A percentile compares a stretch with the other conserved stretches of the same genome.
phyloP scores from a whole-genome alignment of 768 basidiomycete genomes.

The Tulasnella sp. region DNA sequence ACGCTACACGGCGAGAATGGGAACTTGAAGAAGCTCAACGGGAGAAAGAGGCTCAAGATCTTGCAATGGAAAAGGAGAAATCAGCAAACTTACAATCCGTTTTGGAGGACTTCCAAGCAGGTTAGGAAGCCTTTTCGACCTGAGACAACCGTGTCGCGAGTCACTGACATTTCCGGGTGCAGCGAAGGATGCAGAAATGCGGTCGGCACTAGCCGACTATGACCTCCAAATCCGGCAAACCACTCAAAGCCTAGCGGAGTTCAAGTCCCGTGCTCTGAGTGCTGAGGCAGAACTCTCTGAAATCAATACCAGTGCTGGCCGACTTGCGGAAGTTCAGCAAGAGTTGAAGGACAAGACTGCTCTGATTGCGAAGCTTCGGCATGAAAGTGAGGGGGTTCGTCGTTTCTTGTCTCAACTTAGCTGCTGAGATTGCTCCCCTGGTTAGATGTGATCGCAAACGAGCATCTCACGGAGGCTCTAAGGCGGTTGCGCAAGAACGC shows the following conservation, averaged over 20 bases:
- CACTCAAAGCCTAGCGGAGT: slow-evolving; percentile 79
- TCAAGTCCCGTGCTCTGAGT: slow-evolving; percentile 74
- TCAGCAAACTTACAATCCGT: slow-evolving; percentile 83
- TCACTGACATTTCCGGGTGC: slow-evolving; percentile 19
- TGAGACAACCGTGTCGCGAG: slow-evolving; percentile 3
- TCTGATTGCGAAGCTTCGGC: slow-evolving; percentile 90
- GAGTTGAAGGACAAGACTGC: slow-evolving; percentile 93
- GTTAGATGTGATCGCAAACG: slow-evolving; percentile 90
- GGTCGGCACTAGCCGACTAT: slow-evolving; percentile 73
- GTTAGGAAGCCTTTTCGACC: slow-evolving; percentile 40
- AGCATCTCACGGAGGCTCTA: slow-evolving; percentile 96
- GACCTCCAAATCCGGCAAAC: slow-evolving; percentile 62
- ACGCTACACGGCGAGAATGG: slow-evolving; percentile 53
- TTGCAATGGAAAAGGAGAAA: slow-evolving; percentile 65
- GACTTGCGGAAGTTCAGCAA: slow-evolving; percentile 68
- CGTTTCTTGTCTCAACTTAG: no score
- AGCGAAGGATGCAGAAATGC: slow-evolving; percentile 91
- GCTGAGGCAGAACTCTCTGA: slow-evolving; percentile 83
- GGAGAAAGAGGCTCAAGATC: slow-evolving; percentile 46
- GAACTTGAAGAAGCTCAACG: slow-evolving; percentile 57
- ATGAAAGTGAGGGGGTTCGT: slow-evolving; percentile 80
- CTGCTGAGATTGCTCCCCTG: slow-evolving; percentile 11
- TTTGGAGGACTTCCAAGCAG: slow-evolving; percentile 87
- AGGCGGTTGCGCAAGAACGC: slow-evolving; percentile 82
- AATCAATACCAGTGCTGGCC: slow-evolving; percentile 53